Conservation (phyloP, 2,329 filamentous ascomycete genomes). For the Delphinella strobiligena region DNA sequence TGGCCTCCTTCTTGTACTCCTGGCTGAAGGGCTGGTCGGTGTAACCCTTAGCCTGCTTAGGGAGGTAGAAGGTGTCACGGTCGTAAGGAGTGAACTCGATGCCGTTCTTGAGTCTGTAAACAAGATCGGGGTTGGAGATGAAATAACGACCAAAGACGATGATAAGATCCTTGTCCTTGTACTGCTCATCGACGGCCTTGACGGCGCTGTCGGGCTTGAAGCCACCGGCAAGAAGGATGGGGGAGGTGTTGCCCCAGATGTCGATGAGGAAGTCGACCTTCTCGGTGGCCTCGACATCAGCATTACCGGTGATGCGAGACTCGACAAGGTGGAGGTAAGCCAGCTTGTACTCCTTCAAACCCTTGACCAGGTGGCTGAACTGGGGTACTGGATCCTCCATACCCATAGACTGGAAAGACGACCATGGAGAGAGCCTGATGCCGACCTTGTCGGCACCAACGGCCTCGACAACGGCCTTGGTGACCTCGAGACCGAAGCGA, state of each 20-base stretch:
- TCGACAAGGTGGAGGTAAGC: slow-evolving; percentile 53
- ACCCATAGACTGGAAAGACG: slow-evolving; percentile 49
- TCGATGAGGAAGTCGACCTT: slow-evolving; percentile 34
- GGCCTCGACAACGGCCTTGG: slow-evolving; percentile 37
- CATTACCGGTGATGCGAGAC: slow-evolving; percentile 36
- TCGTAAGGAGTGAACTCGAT: slow-evolving; percentile 34
- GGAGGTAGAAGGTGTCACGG: slow-evolving; percentile 34
- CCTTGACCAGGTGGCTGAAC: slow-evolving; percentile 45
- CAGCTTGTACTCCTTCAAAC: slow-evolving; percentile 40
- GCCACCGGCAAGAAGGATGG: slow-evolving; percentile 36
- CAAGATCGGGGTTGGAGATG: slow-evolving; percentile 38
- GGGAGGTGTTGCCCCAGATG: slow-evolving; percentile 32
- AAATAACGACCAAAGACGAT: slow-evolving; percentile 39
- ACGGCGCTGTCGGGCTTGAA: slow-evolving; percentile 27
- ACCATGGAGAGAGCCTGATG: slow-evolving; percentile 50
- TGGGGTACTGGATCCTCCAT: slow-evolving; percentile 53
- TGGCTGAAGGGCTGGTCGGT: slow-evolving; percentile 29
- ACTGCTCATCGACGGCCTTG: slow-evolving; percentile 26
- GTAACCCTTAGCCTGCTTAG: slow-evolving; percentile 27
- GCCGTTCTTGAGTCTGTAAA: slow-evolving; percentile 31
- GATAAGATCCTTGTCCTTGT: slow-evolving; percentile 30
- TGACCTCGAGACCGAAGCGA: slow-evolving; percentile 41
- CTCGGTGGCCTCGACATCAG: slow-evolving; percentile 27
- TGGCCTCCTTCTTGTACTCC: slow-evolving; percentile 18
- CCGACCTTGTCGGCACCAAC: slow-evolving; percentile 42